Evolutionary conservation across 2,329 filamentous ascomycete genomes (phyloP), one percentile per base, ranked within the genome.

Genomic region (Colletotrichum sublineola): DNA sequence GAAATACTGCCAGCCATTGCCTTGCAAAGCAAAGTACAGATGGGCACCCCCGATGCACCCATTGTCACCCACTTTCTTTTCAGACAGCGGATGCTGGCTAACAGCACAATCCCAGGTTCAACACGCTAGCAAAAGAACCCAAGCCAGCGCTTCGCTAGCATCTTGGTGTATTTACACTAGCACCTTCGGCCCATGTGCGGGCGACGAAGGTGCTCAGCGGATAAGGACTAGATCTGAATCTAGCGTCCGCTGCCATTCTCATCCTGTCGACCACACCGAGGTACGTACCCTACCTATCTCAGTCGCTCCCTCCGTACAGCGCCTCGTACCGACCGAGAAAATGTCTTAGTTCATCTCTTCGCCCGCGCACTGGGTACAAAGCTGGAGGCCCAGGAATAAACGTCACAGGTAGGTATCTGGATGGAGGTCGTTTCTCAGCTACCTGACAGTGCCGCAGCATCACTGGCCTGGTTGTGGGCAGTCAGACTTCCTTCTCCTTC

Each of bases 151-250:
- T 24, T 64, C 62, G 62, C 63, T 68, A 71, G 64, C 36, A 67
- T 40, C 52, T 29, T 44, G 20, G n/a, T 24, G 46, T 71, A 63
- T 2, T 46, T 24, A n/a, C 68, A 63, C 3, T 46, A n/a, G 52
- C 38, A 60, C 46, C 38, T 52, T 61, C 20, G 44, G 9, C 66
- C 69, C 69, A 69, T 72, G 69, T 69, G 69, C 53, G 60, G 52
- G 53, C 66, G 60, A 72, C 70, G 60, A 72, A 69, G 53, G 53
- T 69, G 67, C 61, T 60, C 38, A 42, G 56, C 70, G 55, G 40
- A 64, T 61, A 48, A 7, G 66, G 70, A 64, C 53, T 72, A 70
- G 70, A 31, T 48, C 52, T 61, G 65, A 55, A 50, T 50, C 65
- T 68, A 58, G 65, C 52, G 52, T 53, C n/a, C 29, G 55, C 44